Evolutionary conservation across 2,329 filamentous ascomycete species (phyloP).

Genomic region (Berkeleyomyces basicola): DNA sequence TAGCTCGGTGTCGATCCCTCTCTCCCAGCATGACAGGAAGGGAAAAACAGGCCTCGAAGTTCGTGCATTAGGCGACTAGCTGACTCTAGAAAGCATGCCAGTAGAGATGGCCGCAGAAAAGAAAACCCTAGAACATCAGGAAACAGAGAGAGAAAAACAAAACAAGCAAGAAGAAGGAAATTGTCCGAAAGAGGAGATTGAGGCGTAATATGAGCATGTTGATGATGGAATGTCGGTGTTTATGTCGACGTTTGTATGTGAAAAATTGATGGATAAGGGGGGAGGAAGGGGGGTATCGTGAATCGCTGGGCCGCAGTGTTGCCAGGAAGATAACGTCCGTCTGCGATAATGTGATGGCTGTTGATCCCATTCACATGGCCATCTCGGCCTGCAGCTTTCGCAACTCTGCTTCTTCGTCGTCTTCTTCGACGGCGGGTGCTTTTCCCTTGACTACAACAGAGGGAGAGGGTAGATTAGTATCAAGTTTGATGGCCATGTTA

Average conservation of each 20-base stretch:
- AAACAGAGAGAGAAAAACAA: not conserved
- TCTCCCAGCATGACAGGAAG: not conserved
- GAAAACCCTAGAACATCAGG: not conserved
- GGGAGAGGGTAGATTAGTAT: not conserved
- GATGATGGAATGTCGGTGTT: not conserved
- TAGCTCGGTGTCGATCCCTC: not conserved
- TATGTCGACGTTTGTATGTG: not conserved
- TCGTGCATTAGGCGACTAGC: not conserved
- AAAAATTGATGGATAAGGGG: not conserved
- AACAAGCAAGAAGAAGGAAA: not conserved
- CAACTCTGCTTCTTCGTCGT: slow-evolving; percentile 92
- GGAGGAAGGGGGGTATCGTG: not conserved
- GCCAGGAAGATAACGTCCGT: not conserved
- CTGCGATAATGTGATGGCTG: not conserved
- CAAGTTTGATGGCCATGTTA: not conserved
- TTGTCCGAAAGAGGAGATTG: not conserved
- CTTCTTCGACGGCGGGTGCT: slow-evolving; percentile 43
- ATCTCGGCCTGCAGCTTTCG: slow-evolving; percentile 90
- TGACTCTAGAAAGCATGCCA: not conserved
- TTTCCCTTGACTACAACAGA: slow-evolving; percentile 32
- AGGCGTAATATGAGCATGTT: not conserved
- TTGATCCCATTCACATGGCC: slow-evolving; percentile 54
- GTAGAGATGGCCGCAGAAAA: not conserved
- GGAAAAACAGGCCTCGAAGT: not conserved
- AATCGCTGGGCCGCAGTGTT: not conserved